Conservation (phyloP, 1,284 basidiomycete genomes). For the Cutaneotrichosporon daszewskae region DNA sequence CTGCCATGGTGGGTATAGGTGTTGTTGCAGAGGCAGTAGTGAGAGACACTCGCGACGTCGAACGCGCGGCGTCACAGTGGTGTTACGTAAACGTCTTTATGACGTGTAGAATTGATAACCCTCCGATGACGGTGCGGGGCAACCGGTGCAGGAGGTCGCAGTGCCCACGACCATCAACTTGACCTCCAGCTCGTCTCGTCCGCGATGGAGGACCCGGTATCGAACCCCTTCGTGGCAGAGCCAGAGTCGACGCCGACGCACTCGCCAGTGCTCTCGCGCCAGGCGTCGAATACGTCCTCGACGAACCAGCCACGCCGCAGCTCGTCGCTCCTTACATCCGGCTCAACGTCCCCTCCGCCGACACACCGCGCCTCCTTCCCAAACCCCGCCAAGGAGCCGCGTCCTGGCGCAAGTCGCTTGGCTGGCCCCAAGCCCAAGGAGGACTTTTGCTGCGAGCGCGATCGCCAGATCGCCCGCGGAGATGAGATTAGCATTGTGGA, state of each 20-base stretch:
- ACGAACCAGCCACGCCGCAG: neutral
- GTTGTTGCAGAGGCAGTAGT: neutral
- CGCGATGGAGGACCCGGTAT: conserved; percentile 17
- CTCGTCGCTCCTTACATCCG: conserved; percentile 16
- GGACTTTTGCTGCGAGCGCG: conserved; percentile 44
- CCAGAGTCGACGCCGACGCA: conserved; percentile 5
- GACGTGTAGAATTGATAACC: neutral
- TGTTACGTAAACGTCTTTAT: neutral
- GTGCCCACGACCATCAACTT: neutral
- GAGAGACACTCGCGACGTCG: neutral
- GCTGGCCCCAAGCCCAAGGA: conserved; percentile 40
- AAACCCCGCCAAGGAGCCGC: conserved; percentile 37
- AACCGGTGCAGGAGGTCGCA: too few species aligned
- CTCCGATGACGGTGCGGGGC: neutral
- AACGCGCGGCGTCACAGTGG: conserved; percentile 14
- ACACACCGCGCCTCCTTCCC: conserved; percentile 45
- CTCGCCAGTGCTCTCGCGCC: conserved; percentile 13
- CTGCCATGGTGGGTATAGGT: conserved; percentile 22
- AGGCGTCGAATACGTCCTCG: conserved; percentile 10
- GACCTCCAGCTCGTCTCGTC: neutral
- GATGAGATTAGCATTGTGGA: conserved; percentile 63
- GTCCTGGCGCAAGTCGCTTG: conserved; percentile 26
- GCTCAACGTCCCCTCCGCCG: conserved; percentile 42
- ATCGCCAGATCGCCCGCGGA: conserved; percentile 39
- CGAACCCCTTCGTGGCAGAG: conserved; percentile 17